Base-by-base conservation (phyloP, 2,329 filamentous ascomycete genomes). In the Sphaceloma murrayae region DNA sequence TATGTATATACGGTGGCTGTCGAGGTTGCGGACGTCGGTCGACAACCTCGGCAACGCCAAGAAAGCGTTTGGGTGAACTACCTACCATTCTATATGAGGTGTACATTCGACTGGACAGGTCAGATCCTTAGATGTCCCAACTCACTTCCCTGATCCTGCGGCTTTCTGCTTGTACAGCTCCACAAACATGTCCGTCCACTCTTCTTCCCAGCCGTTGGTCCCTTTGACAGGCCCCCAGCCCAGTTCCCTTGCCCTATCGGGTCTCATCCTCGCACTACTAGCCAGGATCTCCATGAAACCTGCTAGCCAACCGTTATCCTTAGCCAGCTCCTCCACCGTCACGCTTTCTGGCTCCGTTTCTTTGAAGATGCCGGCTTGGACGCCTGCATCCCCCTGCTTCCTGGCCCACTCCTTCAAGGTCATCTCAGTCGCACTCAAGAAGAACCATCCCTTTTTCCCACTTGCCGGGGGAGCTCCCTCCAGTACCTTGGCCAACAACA, bases 151-250 rank as follows among this genome's bases (percentile, higher is more conserved):
- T n/a, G n/a, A 6, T 13, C 3, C 13, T 33, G 31, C 31, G 31
- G 31, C n/a, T 32, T 14, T n/a, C 11, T 14, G 29, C n/a, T 29
- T 40, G 13, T 16, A 40, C n/a, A 40, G 5, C 10, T 40, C 36
- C 2, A 40, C 22, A n/a, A 27, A 16, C 36, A 40, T 40, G n/a
- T 40, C 13, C 36, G 36, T 40, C 36, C 36, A 40, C 4, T 14
- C 18, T 8, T 40, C 21, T 16, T 40, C 36, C 22, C 36, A 40
- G 5, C 36, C 36, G 18, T 17, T 2, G 9, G 18, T 3, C 10
- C 36, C 36, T 18, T 10, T 40, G 3, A 14, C 18, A 4, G 36
- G 22, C 36, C 18, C 10, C 22, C 36, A 40, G 5, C 36, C 36
- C 22, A 40, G n/a, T 24, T 40, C 36, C 19, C 8, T n/a, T 2